These are phyloP conservation scores for Limnanthes douglasii DNA, from an alignment of 345 rosid species.

Conservation along the genomic window DNA sequence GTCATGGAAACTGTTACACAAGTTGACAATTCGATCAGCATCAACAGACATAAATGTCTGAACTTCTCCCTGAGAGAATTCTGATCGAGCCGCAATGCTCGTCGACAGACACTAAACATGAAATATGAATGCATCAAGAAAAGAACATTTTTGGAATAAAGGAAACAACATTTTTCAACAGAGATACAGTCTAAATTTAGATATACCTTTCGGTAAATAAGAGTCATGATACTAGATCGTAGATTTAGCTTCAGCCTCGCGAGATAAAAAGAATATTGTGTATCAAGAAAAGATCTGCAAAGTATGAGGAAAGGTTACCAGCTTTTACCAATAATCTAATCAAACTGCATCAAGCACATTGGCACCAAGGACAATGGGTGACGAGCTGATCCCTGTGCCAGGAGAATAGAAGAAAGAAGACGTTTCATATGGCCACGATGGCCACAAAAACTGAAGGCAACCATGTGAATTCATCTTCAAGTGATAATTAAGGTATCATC, in stretches of 20 bases:
- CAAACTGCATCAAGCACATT: neutral
- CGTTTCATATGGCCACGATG: no score
- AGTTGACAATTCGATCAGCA: constrained; percentile 80
- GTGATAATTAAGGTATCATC: no score
- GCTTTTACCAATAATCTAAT: neutral
- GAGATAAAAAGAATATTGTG: constrained; percentile 61
- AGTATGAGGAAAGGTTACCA: constrained; percentile 7
- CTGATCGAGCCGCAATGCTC: constrained; percentile 54
- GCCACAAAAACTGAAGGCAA: no score
- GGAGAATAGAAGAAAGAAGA: no score
- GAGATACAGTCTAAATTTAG: neutral
- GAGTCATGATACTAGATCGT: constrained; percentile 74
- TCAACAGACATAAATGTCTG: constrained; percentile 97
- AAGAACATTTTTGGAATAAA: constrained; percentile 1
- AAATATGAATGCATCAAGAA: constrained; percentile 11
- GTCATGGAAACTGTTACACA: constrained; percentile 88
- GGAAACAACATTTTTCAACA: neutral
- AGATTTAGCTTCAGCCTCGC: constrained; percentile 71
- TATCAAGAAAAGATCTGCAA: constrained; percentile 80
- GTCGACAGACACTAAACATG: constrained; percentile 49
- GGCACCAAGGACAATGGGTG: no score
- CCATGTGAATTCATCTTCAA: no score
- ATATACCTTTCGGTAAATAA: constrained; percentile 64
- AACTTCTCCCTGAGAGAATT: constrained; percentile 85
- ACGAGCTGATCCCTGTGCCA: no score